Evolutionary conservation across 169 alveolate genomes (phyloP).

Genomic region (Eimeria zaria): DNA sequence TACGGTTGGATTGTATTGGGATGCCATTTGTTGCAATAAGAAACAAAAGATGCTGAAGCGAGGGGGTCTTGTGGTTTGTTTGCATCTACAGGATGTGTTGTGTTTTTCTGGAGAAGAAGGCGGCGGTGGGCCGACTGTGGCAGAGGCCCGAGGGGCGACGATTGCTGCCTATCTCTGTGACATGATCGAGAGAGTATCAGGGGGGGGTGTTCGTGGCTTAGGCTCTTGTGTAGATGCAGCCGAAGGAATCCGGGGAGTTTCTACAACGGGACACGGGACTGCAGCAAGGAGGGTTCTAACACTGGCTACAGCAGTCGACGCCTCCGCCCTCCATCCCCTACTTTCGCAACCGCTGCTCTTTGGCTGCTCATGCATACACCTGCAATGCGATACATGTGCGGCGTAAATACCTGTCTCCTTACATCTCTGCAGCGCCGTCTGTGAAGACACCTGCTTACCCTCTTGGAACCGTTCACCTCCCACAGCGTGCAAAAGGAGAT

Average conservation of each 20-base stretch:
- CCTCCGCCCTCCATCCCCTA: conserved; percentile 60
- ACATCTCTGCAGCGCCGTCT: not conserved
- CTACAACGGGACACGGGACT: not conserved
- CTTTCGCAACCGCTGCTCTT: conserved; percentile 55
- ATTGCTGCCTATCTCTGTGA: conserved; percentile 24
- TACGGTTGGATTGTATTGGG: not conserved
- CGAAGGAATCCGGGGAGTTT: not conserved
- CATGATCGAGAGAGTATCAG: conserved; percentile 8
- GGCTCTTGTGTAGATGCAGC: not conserved
- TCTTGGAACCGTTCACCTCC: not conserved
- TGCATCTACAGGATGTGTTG: conserved; percentile 49
- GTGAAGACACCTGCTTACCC: not conserved
- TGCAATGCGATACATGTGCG: conserved; percentile 65
- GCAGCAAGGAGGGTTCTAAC: conserved; percentile 16
- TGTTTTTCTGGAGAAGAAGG: conserved; percentile 67
- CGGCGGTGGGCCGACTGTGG: conserved; percentile 32
- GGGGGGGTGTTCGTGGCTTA: not conserved
- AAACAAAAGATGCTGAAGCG: not conserved
- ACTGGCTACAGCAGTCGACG: conserved; percentile 23
- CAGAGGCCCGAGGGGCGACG: conserved; percentile 46
- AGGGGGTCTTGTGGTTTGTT: not conserved
- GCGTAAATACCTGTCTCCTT: not conserved
- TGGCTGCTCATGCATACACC: conserved; percentile 7
- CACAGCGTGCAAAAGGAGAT: not conserved
- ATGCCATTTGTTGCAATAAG: not conserved